Base-by-base conservation (phyloP, 768 basidiomycete species). In the Lactarius sp. region DNA sequence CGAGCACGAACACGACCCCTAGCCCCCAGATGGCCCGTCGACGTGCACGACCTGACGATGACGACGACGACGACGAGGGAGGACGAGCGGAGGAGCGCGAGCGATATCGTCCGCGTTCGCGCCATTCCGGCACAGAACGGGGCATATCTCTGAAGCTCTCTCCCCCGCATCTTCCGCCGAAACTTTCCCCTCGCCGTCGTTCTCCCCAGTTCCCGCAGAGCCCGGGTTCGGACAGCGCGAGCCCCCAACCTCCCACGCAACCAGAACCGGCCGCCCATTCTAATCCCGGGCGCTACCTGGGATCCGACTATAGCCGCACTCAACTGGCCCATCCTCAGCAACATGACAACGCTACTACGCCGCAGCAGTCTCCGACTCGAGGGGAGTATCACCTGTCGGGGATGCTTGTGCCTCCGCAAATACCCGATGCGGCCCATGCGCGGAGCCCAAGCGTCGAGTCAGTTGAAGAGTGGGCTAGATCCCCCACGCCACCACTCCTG, bases 61-160 rank as follows among this genome's bases (percentile, higher is more conserved):
- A 16, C 9, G 60, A 56, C 14, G 44, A 56, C 14, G 44, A 46
- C 4, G 18, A 49, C 6, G 46, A 9, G 20, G 20, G 46, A 36
- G 7, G 33, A 4, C 33, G 52, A 14, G 22, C 6, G 7, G 57
- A 49, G n/a, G 65, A 65, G 6, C 44, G 8, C 46, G 56, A 44
- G 16, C 56, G 65, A 22, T 66, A 66, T 51, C 56, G 56, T 50
- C 52, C 62, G 33, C 65, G 56, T 31, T 56, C n/a, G 33, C 65
- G 65, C 14, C 46, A 27, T 22, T 22, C 3, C 46, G 50, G 52
- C 31, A 33, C 44, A 22, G 56, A 53, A 20, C 56, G 9, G 1
- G 62, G 46, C 22, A 39, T 39, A 6, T 54, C 50, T 12, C 6
- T 27, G 13, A 65, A 55, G 13, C 12, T 9, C 27, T 39, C 49